Evolutionary conservation across 2,329 filamentous ascomycete species (phyloP).

Genomic region (Trichophyton equinum): DNA sequence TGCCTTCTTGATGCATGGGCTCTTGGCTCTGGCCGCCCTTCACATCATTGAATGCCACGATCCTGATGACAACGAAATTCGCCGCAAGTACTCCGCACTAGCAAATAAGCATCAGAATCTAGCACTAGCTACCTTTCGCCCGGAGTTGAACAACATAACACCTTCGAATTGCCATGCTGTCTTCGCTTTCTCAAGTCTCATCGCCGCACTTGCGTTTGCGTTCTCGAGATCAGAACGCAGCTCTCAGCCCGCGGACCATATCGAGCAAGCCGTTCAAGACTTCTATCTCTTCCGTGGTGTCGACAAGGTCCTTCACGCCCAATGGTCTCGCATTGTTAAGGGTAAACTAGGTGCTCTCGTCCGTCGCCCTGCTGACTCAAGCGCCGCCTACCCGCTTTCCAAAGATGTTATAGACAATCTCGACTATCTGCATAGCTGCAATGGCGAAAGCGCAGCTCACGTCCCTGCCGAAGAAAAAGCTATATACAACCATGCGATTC

Average conservation of each 20-base stretch:
- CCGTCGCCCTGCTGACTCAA: slow-evolving; percentile 9
- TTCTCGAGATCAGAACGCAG: slow-evolving; percentile 15
- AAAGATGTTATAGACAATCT: slow-evolving; percentile 15
- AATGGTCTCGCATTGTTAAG: slow-evolving; percentile 16
- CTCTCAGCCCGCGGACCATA: slow-evolving; percentile 12
- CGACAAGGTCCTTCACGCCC: slow-evolving; percentile 17
- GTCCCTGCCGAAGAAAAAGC: slow-evolving; percentile 14
- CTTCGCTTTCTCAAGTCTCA: slow-evolving; percentile 22
- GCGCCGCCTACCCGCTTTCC: slow-evolving; percentile 12
- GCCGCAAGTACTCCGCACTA: slow-evolving; percentile 17
- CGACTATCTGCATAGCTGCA: slow-evolving; percentile 14
- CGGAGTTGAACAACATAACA: slow-evolving; percentile 18
- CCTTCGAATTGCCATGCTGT: slow-evolving; percentile 23
- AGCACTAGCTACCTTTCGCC: slow-evolving; percentile 18
- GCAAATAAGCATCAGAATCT: slow-evolving; percentile 20
- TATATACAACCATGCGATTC: slow-evolving; percentile 17
- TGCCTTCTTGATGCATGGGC: slow-evolving; percentile 20
- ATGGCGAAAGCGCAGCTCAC: slow-evolving; percentile 14
- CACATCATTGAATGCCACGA: slow-evolving; percentile 18
- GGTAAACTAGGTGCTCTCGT: slow-evolving; percentile 17
- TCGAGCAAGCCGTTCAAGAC: slow-evolving; percentile 19
- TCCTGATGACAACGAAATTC: slow-evolving; percentile 15
- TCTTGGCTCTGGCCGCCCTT: slow-evolving; percentile 18
- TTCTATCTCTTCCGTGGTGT: slow-evolving; percentile 21
- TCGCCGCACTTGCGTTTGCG: slow-evolving; percentile 23